Evolutionary conservation across 148 eudicot genomes (phyloP).

Genomic region (Persicaria maculosa): DNA sequence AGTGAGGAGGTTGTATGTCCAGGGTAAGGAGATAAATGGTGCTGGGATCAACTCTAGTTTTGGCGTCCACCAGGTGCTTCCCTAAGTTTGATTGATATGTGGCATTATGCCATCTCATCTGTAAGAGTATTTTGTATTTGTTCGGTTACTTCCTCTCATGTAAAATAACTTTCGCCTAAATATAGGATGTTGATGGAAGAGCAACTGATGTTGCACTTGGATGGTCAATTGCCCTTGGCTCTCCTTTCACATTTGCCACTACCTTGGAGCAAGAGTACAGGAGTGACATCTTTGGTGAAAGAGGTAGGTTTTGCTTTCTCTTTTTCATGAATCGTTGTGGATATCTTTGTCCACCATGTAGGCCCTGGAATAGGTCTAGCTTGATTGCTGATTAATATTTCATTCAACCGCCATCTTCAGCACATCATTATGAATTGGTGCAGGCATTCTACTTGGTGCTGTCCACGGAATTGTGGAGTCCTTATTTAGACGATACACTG

Average conservation of each 20-base stretch:
- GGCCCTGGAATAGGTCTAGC: too few relatives aligned
- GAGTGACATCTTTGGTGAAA: slow-evolving; percentile 97
- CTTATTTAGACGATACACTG: slow-evolving; percentile 89
- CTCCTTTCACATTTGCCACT: slow-evolving; percentile 97
- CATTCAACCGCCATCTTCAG: neutral
- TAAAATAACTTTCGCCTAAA: neutral
- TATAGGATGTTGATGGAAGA: slow-evolving; percentile 94
- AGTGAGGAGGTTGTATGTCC: slow-evolving; percentile 90
- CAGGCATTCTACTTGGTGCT: slow-evolving; percentile 94
- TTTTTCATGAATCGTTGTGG: too few relatives aligned
- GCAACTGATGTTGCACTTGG: slow-evolving; percentile 99
- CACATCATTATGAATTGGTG: neutral
- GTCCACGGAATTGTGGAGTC: slow-evolving; percentile 95
- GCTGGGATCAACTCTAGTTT: slow-evolving; percentile 97
- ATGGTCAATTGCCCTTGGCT: slow-evolving; percentile 98
- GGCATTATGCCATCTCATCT: neutral
- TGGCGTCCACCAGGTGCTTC: slow-evolving; percentile 84
- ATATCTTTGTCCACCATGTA: too few relatives aligned
- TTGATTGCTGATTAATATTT: neutral
- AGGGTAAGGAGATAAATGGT: slow-evolving; percentile 92
- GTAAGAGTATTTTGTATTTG: neutral
- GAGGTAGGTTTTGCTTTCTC: slow-evolving; percentile 42
- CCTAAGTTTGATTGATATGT: neutral
- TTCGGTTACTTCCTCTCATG: neutral
- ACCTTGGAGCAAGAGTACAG: slow-evolving; percentile 90